These are phyloP conservation scores for Fonsecaea multimorphosa DNA, from an alignment of 2,329 filamentous ascomycete genomes.

Conservation along the genomic window DNA sequence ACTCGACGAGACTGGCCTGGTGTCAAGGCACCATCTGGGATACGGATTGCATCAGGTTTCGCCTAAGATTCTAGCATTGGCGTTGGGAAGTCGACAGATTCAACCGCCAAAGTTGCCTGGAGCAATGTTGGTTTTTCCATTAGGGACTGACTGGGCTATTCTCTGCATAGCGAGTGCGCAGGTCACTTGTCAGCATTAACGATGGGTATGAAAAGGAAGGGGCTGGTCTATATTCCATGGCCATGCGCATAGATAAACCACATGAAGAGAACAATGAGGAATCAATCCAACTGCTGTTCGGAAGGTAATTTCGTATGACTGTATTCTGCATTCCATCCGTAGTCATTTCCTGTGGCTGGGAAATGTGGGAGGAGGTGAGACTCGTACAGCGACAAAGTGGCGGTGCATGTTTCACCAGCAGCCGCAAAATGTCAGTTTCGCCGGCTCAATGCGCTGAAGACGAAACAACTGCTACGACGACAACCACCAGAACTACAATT, in stretches of 20 bases:
- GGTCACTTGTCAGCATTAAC: background rate
- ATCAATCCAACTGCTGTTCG: background rate
- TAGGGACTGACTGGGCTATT: background rate
- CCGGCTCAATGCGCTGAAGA: background rate
- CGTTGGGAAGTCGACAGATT: background rate
- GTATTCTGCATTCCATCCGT: background rate
- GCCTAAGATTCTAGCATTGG: background rate
- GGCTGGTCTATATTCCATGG: background rate
- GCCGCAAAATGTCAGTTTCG: background rate
- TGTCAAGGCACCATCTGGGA: background rate
- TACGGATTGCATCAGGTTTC: background rate
- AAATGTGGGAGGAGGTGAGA: background rate
- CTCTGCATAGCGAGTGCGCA: constrained; percentile 3
- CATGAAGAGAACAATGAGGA: background rate
- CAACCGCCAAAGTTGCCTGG: background rate
- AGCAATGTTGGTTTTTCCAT: constrained; percentile 1
- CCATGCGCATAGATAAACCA: constrained; percentile 1
- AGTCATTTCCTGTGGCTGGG: background rate
- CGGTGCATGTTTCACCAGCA: background rate
- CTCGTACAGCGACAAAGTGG: background rate
- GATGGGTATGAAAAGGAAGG: background rate
- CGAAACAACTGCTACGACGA: background rate
- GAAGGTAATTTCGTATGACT: background rate
- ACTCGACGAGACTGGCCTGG: background rate
- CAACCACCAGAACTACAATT: background rate